Evolutionary conservation across 805 yeast species (phyloP).

Genomic region (Metschnikowia sp.): DNA sequence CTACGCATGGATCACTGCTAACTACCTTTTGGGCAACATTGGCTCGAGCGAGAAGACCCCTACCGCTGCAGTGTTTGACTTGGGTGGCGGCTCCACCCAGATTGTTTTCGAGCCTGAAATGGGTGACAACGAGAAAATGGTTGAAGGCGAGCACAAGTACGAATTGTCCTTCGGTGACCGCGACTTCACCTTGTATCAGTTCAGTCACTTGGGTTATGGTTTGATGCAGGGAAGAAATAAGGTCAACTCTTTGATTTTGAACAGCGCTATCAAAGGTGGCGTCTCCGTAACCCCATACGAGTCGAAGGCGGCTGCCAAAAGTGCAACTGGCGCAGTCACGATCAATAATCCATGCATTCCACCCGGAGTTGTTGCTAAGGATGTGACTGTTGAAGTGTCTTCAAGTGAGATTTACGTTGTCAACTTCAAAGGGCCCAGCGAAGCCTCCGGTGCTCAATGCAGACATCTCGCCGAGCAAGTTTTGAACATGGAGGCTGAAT

Average conservation of each 20-base stretch:
- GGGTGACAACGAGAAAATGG: slow-evolving; percentile 54
- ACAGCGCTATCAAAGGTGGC: slow-evolving; percentile 39
- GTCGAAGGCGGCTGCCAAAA: slow-evolving; percentile 33
- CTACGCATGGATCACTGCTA: slow-evolving; percentile 97
- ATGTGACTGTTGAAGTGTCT: slow-evolving; percentile 58
- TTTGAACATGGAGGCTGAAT: slow-evolving; percentile 77
- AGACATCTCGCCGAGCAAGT: slow-evolving; percentile 77
- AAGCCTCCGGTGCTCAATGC: slow-evolving; percentile 79
- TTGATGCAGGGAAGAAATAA: slow-evolving; percentile 90
- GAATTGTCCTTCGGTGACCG: slow-evolving; percentile 76
- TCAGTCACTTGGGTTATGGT: slow-evolving; percentile 94
- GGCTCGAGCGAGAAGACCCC: slow-evolving; percentile 73
- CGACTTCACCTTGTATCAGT: slow-evolving; percentile 81
- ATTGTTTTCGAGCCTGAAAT: slow-evolving; percentile 95
- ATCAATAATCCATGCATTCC: slow-evolving; percentile 84
- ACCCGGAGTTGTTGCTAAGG: slow-evolving; percentile 61
- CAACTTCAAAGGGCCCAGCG: slow-evolving; percentile 60
- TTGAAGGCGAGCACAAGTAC: slow-evolving; percentile 86
- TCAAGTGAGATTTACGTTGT: slow-evolving; percentile 45
- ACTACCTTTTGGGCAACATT: slow-evolving; percentile 89
- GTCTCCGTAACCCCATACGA: slow-evolving; percentile 21
- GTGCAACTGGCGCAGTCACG: slow-evolving; percentile 40
- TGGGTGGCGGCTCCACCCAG: slow-evolving; percentile 98
- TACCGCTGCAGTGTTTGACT: slow-evolving; percentile 95
- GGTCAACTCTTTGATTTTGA: slow-evolving; percentile 65